Base-by-base conservation (phyloP, 2,329 filamentous ascomycete species). In the Talaromyces sp. region DNA sequence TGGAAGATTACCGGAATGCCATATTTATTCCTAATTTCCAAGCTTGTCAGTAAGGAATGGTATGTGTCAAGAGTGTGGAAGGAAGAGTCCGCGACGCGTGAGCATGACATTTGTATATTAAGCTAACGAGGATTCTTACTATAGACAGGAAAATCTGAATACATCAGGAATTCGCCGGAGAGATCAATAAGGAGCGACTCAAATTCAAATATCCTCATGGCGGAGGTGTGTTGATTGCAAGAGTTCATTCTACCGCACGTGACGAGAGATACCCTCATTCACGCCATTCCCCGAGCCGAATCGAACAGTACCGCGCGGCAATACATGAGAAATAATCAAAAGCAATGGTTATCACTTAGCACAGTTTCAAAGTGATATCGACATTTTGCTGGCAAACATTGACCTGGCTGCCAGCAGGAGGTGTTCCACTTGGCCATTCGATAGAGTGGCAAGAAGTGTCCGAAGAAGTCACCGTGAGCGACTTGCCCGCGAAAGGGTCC, bases 401-500 rank as follows among this genome's bases (percentile, higher is more conserved):
- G 7, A 66, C 66, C 58, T 72, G 68, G 51, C 67, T 72, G 1
- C 68, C 71, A 19, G 61, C 66, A 0, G 69, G 66, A 10, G 66
- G 57, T 2, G 66, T 61, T 3, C 71, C 71, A 53, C 67, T 58
- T 1, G 65, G 36, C 72, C 72, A 74, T 52, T 67, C 70, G 43
- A 73, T 67, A 2, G 56, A 60, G 21, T 58, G 59, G 54, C 72
- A 73, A 3, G 48, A 54, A 2, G 56, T 36, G 25, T 70, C 63
- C 5, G 61, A 65, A 7, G 69, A 65, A 13, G 63, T 59, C 8
- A 74, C 63, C 1, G 55, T 56, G 10, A 74, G 52, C 0, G 62
- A 41, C 7, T 62, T 59, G 3, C 70, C 69, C 1, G 65, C 64
- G 63, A 78, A 78, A 9, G 75, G 67, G 57, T 75, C 71, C 3